Percentiles rank a stretch among this genome's conserved stretches.
Evolutionary conservation across 441 rosid species (phyloP).

Genomic region (Croton laevigatus): DNA sequence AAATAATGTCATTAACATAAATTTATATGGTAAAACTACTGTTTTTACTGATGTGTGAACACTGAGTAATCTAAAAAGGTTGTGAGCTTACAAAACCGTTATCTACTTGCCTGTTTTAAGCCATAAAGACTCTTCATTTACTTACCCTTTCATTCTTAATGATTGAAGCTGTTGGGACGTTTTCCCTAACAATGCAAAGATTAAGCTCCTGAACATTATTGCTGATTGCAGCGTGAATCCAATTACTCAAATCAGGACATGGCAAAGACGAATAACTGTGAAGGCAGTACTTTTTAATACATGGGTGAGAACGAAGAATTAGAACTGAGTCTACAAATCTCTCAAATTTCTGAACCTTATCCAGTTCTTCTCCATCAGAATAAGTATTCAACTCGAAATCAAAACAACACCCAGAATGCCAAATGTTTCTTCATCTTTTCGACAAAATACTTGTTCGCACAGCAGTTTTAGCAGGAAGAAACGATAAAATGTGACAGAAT

Average conservation of each 20-base stretch:
- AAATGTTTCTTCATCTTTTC: background rate
- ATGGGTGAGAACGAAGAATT: background rate
- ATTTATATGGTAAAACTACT: too few relatives aligned
- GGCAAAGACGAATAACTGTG: background rate
- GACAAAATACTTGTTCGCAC: conserved; percentile 7
- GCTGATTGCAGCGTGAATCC: conserved; percentile 7
- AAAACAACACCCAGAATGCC: background rate
- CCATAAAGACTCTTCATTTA: too few relatives aligned
- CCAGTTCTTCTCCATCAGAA: too few relatives aligned
- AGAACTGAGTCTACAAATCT: background rate
- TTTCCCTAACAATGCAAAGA: too few relatives aligned
- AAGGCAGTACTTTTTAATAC: background rate
- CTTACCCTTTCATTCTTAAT: too few relatives aligned
- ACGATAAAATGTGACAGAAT: conserved; percentile 3
- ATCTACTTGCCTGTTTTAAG: too few relatives aligned
- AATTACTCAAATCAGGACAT: background rate
- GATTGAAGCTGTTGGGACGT: too few relatives aligned
- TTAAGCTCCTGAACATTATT: background rate
- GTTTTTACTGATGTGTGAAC: too few relatives aligned
- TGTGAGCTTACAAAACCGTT: too few relatives aligned
- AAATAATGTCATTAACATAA: too few relatives aligned
- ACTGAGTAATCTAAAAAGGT: too few relatives aligned
- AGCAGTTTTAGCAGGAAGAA: background rate
- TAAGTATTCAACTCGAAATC: background rate
- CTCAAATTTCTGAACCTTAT: background rate